Evolutionary conservation across 345 rosid genomes (phyloP), one percentile per base, ranked within the genome.

Genomic region (Gossypium ekmanianum): DNA sequence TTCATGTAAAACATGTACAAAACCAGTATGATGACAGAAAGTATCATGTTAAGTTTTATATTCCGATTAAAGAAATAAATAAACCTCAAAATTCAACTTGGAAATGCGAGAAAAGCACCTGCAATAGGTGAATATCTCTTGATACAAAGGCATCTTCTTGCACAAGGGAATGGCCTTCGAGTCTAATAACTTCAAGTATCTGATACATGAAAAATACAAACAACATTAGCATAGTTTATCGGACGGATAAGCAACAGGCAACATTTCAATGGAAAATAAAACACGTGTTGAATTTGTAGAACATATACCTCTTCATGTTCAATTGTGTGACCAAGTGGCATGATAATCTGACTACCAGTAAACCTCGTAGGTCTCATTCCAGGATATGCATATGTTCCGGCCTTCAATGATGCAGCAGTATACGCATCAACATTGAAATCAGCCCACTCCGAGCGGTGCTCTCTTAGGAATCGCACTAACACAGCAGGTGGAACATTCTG

Each of bases 391-490:
- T 85, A 93, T 17, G 91, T 76, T 62, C 93, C 89, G 4, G 97
- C 87, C 78, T 93, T 93, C 74, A 94, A 80, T 7, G 97, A 88
- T 1, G 95, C 90, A 18, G 99, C 98, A 22, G 95, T 89, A 82
- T 92, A 96, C 17, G 99, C 98, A 82, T 96, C 99, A 74, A 96
- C 97, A 61, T 91, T 92, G 84, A 90, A 93, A 82, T 93, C 99
- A 78, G 98, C 99, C 99, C 99, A 96, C 73, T 96, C 98, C 0
- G 98, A 94, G 3, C 98, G 97, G 73, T 96, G 99, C 84, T 96
- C 99, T 83, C 98, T 88, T 41, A 96, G 82, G 81, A 96, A 96
- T 61, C 98, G 97, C 14, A 96, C 91, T 73, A 96, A 81, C 65
- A 92, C 95, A 44, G 97, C 98, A 73, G 99, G 98, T 61, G 93